Evolutionary conservation across 257 asterid genomes (phyloP).

Genomic region (Knoxia roxburghii): DNA sequence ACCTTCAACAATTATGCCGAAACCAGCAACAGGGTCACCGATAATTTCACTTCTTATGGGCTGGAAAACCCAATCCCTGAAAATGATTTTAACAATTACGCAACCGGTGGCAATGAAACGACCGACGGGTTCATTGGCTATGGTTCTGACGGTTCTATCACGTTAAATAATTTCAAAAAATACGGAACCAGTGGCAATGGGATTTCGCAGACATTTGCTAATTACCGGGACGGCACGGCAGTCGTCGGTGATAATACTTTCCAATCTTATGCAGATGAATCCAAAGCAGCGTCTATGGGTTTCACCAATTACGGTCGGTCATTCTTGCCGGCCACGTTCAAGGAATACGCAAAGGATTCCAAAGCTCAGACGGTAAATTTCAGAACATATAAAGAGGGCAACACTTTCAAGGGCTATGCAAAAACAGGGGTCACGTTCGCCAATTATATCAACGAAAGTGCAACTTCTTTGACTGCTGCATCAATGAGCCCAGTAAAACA

Average conservation of each 20-base stretch:
- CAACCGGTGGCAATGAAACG: conserved; percentile 40
- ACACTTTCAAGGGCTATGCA: conserved; percentile 58
- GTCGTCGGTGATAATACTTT: conserved; percentile 73
- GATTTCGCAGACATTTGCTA: conserved; percentile 43
- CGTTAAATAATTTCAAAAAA: conserved; percentile 51
- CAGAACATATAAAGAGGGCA: conserved; percentile 54
- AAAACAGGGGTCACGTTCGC: conserved; percentile 42
- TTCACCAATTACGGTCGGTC: conserved; percentile 67
- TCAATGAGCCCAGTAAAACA: conserved; percentile 20
- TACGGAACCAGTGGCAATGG: conserved; percentile 58
- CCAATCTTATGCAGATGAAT: conserved; percentile 45
- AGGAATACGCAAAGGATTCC: conserved; percentile 44
- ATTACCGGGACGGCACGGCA: conserved; percentile 65
- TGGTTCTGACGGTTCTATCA: conserved; percentile 39
- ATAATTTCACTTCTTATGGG: conserved; percentile 56
- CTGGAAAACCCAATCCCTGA: conserved; percentile 46
- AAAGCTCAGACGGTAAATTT: conserved; percentile 26
- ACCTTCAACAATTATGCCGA: conserved; percentile 61
- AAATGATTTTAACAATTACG: conserved; percentile 60
- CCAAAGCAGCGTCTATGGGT: conserved; percentile 37
- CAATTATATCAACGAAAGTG: conserved; percentile 36
- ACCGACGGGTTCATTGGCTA: conserved; percentile 55
- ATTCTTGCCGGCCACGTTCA: conserved; percentile 61
- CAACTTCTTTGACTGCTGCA: neutral
- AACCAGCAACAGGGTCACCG: conserved; percentile 52